A percentile compares a stretch with the other conserved stretches of the same genome.
phyloP scores from a whole-genome alignment of 176 grass and related monocot genomes.

The bread wheat (Triticum aestivum) region DNA sequence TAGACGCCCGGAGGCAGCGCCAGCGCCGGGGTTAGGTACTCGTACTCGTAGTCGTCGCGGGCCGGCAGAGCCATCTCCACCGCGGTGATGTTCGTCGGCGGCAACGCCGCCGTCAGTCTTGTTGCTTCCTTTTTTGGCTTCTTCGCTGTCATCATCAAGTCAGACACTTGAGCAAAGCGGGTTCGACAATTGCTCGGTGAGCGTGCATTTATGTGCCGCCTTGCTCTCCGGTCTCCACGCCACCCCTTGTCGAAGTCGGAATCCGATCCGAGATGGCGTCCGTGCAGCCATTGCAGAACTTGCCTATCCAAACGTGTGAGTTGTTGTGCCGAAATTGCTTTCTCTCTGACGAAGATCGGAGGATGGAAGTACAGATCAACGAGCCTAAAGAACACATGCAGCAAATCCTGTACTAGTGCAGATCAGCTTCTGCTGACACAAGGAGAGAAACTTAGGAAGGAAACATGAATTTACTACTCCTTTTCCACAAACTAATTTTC shows the following conservation, averaged over 20 bases:
- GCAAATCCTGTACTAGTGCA: too few species aligned
- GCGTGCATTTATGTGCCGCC: not conserved
- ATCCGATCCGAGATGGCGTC: too few species aligned
- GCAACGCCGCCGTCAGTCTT: not conserved
- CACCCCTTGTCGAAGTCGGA: not conserved
- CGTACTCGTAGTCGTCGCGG: not conserved
- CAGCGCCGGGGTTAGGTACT: not conserved
- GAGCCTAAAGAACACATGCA: too few species aligned
- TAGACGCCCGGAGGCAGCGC: constrained; percentile 12
- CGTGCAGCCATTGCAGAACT: too few species aligned
- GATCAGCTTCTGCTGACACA: too few species aligned
- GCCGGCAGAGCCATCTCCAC: not conserved
- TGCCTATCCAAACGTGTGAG: too few species aligned
- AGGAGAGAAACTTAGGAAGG: too few species aligned
- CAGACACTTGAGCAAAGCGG: not conserved
- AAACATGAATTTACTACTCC: too few species aligned
- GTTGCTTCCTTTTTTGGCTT: not conserved
- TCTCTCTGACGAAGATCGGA: too few species aligned
- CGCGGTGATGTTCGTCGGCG: not conserved
- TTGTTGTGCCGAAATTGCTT: too few species aligned
- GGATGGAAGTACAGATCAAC: too few species aligned
- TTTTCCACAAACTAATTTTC: too few species aligned
- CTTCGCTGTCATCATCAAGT: not conserved
- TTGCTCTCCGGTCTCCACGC: not conserved
- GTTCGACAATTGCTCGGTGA: not conserved